Evolutionary conservation across 805 yeast species (phyloP), one percentile per base, ranked within the genome.

Genomic region (Starmerella asiatica): DNA sequence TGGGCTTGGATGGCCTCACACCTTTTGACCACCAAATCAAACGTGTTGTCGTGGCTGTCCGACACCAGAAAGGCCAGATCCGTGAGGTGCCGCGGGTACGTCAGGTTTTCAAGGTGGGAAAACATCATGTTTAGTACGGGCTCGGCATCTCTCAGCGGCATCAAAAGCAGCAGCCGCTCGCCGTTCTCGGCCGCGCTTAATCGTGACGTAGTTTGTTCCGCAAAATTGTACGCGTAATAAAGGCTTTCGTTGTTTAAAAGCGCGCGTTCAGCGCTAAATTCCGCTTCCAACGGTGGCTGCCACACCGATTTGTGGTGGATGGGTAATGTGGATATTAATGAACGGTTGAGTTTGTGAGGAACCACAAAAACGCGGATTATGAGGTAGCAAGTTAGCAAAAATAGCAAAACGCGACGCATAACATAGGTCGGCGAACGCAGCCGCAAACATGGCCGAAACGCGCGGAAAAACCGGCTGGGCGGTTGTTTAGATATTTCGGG

Each of bases 111-210:
- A 71, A 85, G 68, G 58, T 84, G 93, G 30, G 73, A 69, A 54
- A 85, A 81, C 59, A 85, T 81, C 78, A 83, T 73, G 26, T 91
- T 91, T 50, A 85, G 62, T 60, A 82, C 94, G 16, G 76, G 72
- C 6, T 84, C 82, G 1, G 95, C 95, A 57, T 86, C 93, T 62
- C 95, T 71, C 51, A 85, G 65, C 3, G 96, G 96, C 16, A 85
- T 91, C 53, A 88, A 79, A 49, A 85, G 75, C 42, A 85, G 62
- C 28, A 85, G 76, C 32, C 86, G 64, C 55, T 85, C 94, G 4
- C 69, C 71, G 27, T 67, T 62, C 52, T 75, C 78, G 12, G 40
- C 40, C 3, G 51, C 50, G 5, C 32, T 32, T 14, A 12, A 15
- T 8, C 36, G 15, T 21, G 42, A 38, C 5, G 40, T 34, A 12